These are phyloP conservation scores for Mycosarcoma mackinlayi DNA, from an alignment of 1,284 basidiomycete genomes.

Conservation along the genomic window DNA sequence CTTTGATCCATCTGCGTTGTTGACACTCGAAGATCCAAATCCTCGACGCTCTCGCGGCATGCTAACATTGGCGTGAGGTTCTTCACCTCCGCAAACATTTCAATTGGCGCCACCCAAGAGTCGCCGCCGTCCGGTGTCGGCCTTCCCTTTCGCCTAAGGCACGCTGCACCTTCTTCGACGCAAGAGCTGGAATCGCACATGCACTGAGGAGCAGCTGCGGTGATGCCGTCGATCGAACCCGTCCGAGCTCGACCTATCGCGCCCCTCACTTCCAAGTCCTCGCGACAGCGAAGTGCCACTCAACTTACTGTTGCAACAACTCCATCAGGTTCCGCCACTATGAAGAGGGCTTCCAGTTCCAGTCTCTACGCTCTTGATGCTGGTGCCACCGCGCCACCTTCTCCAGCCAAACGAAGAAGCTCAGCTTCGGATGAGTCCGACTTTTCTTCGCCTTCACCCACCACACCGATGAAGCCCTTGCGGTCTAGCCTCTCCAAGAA, in stretches of 20 bases:
- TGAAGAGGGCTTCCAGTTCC: conserved; percentile 31
- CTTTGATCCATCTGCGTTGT: too few species aligned
- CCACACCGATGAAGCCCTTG: conserved; percentile 32
- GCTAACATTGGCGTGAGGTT: neutral
- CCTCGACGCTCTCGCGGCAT: too few species aligned
- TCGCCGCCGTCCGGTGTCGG: neutral
- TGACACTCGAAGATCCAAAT: too few species aligned
- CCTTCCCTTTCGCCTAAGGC: neutral
- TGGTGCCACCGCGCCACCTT: conserved; percentile 8
- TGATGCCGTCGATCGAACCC: conserved; percentile 44
- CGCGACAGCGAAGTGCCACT: conserved; percentile 4
- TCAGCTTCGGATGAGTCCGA: conserved; percentile 31
- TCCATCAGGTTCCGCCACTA: conserved; percentile 4
- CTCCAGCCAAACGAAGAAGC: conserved; percentile 40
- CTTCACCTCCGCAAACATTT: neutral
- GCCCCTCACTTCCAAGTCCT: conserved; percentile 19
- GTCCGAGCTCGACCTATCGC: conserved; percentile 32
- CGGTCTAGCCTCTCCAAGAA: conserved; percentile 44
- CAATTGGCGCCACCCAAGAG: neutral
- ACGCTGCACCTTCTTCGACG: too few species aligned
- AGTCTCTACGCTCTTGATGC: conserved; percentile 9
- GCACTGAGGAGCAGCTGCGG: conserved; percentile 20
- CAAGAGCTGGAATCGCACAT: neutral
- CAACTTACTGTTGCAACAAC: neutral
- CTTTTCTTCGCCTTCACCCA: conserved; percentile 31